Evolutionary conservation across 2,329 filamentous ascomycete genomes (phyloP).

Genomic region (Xylariaceae sp.): DNA sequence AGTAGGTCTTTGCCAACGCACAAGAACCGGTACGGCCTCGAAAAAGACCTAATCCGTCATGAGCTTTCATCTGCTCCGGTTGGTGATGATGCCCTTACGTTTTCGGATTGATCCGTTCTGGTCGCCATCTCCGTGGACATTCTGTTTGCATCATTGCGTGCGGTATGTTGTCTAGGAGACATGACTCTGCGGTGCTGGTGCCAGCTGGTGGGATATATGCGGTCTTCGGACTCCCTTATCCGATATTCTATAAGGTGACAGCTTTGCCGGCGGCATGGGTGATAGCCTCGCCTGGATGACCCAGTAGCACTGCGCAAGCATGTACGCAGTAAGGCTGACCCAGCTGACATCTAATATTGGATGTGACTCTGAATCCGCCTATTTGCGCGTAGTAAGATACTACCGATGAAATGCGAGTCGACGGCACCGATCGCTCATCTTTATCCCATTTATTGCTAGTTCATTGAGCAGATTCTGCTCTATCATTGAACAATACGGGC

Average conservation of each 20-base stretch:
- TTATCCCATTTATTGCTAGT: not conserved
- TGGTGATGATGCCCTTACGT: slow-evolving; percentile 15
- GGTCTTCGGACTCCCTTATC: not conserved
- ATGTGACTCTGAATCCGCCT: slow-evolving; percentile 11
- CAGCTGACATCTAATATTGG: not conserved
- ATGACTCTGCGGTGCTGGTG: not conserved
- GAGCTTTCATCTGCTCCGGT: slow-evolving; percentile 2
- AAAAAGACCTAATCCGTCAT: not conserved
- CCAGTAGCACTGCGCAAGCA: not conserved
- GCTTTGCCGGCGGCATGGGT: slow-evolving; percentile 2
- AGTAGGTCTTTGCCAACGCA: slow-evolving; percentile 3
- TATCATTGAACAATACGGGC: slow-evolving; percentile 9
- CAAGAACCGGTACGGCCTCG: not conserved
- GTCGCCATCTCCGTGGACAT: slow-evolving; percentile 12
- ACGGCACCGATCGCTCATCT: not conserved
- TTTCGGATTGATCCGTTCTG: slow-evolving; percentile 22
- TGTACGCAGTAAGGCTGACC: slow-evolving; percentile 16
- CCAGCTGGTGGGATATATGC: not conserved
- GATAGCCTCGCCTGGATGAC: slow-evolving; percentile 13
- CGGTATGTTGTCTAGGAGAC: not conserved
- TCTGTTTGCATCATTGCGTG: slow-evolving; percentile 7
- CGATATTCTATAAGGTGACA: too few species aligned
- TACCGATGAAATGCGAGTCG: not conserved
- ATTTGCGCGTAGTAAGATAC: not conserved
- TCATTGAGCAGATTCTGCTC: slow-evolving; percentile 1